These are phyloP conservation scores for Capsicum baccatum DNA, from an alignment of 257 asterid genomes.

Conservation along the genomic window DNA sequence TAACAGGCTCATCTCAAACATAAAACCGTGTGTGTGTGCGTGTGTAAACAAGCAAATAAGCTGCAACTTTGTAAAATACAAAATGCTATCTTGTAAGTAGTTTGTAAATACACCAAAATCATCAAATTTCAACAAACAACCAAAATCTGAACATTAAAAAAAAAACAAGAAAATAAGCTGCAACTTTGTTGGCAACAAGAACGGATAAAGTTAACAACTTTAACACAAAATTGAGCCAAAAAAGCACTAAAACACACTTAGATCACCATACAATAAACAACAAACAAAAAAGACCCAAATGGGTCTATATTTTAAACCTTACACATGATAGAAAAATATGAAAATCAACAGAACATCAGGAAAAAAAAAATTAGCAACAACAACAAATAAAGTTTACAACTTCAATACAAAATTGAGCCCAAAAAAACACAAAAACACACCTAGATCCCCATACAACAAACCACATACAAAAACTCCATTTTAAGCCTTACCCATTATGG, in stretches of 20 bases:
- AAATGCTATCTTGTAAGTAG: background rate
- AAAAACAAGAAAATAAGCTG: background rate
- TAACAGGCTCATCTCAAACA: background rate
- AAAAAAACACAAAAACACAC: background rate
- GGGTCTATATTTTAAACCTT: background rate
- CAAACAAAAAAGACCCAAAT: background rate
- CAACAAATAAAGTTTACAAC: background rate
- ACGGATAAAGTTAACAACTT: background rate
- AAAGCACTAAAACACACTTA: background rate
- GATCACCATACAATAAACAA: slow-evolving; percentile 5
- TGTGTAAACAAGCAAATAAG: background rate
- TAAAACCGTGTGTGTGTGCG: too few relatives aligned
- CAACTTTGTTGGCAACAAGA: background rate
- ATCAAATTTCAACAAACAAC: background rate
- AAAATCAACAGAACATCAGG: background rate
- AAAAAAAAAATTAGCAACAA: background rate
- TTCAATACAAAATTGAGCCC: background rate
- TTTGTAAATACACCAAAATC: background rate
- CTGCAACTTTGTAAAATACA: background rate
- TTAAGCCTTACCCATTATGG: background rate
- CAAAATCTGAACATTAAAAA: background rate
- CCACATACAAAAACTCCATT: too few relatives aligned
- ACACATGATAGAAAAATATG: background rate
- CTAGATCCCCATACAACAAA: background rate
- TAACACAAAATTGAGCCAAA: background rate